Percentiles rank a stretch among this genome's conserved stretches.
Conservation (phyloP, 495 filamentous ascomycete genomes). For the Lophiotrema nucula region DNA sequence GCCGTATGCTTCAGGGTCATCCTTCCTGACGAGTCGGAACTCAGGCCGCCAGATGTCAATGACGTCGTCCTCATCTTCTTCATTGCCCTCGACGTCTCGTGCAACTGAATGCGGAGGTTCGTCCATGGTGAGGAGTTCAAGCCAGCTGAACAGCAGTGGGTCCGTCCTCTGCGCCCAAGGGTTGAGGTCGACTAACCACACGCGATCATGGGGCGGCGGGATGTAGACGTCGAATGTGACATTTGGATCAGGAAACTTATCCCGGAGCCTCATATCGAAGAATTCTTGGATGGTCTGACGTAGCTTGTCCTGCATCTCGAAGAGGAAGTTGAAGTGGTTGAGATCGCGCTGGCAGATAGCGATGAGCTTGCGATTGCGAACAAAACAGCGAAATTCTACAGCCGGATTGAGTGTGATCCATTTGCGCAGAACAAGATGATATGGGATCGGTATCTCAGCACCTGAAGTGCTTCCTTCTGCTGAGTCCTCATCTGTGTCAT, state of each 20-base stretch:
- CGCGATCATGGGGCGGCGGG: conserved; percentile 70
- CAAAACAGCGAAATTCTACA: conserved; percentile 93
- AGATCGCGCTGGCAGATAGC: conserved; percentile 86
- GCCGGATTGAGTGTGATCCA: conserved; percentile 84
- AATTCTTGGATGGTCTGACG: conserved; percentile 63
- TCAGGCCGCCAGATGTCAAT: conserved; percentile 68
- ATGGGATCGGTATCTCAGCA: conserved; percentile 43
- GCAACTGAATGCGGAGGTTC: conserved; percentile 46
- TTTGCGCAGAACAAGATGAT: conserved; percentile 77
- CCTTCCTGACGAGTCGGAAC: conserved; percentile 73
- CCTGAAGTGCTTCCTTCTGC: conserved; percentile 10
- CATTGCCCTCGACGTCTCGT: conserved; percentile 28
- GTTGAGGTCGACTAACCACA: conserved; percentile 91
- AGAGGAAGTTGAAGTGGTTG: conserved; percentile 84
- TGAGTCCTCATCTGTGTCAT: conserved; percentile 60
- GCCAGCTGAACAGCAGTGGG: conserved; percentile 83
- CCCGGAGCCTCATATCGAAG: conserved; percentile 68
- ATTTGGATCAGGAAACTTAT: conserved; percentile 75
- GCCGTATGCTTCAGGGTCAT: conserved; percentile 82
- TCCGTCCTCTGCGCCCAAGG: conserved; percentile 92
- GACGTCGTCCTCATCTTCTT: conserved; percentile 52
- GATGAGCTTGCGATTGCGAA: conserved; percentile 71
- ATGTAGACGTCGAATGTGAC: conserved; percentile 93
- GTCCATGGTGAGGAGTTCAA: conserved; percentile 73
- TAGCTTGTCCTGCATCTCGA: conserved; percentile 61